Percentiles rank a stretch among this genome's conserved stretches.
Evolutionary conservation across 2,329 filamentous ascomycete species (phyloP).

Genomic region (Aureobasidium sp.): DNA sequence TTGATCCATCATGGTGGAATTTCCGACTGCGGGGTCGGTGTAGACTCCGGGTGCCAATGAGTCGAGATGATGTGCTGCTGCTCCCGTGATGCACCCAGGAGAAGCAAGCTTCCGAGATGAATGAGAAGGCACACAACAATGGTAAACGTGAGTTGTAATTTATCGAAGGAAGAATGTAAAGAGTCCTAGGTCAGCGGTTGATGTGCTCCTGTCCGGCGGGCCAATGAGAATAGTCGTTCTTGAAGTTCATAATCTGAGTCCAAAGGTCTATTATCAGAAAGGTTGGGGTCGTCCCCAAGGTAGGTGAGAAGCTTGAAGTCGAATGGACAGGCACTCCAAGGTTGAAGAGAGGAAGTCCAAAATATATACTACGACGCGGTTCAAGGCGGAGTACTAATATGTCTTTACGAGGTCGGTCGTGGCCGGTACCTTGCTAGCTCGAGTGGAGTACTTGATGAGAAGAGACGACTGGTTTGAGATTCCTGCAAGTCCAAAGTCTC

Average conservation of each 20-base stretch:
- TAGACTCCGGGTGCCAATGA: too few relatives aligned
- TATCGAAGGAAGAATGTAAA: neutral
- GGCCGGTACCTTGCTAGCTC: constrained; percentile 1
- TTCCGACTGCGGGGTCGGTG: neutral
- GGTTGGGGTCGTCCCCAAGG: neutral
- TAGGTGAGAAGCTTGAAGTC: neutral
- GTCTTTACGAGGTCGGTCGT: constrained; percentile 1
- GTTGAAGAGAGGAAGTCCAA: neutral
- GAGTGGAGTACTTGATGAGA: neutral
- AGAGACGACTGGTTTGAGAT: neutral
- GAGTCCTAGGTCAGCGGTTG: constrained; percentile 30
- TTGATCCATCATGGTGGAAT: constrained; percentile 30
- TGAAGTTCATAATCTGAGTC: constrained; percentile 15
- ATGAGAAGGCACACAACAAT: neutral
- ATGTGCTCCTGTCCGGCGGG: constrained; percentile 40
- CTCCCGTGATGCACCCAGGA: neutral
- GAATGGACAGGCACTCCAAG: neutral
- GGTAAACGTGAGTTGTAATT: neutral
- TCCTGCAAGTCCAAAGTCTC: constrained; percentile 9
- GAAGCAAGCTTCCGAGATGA: neutral
- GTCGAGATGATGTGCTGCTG: neutral
- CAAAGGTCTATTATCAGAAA: neutral
- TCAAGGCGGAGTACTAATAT: neutral
- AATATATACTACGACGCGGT: neutral
- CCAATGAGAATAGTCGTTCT: constrained; percentile 26